Evolutionary conservation across 2,329 filamentous ascomycete species (phyloP).

Genomic region (Diaporthe ilicicola): DNA sequence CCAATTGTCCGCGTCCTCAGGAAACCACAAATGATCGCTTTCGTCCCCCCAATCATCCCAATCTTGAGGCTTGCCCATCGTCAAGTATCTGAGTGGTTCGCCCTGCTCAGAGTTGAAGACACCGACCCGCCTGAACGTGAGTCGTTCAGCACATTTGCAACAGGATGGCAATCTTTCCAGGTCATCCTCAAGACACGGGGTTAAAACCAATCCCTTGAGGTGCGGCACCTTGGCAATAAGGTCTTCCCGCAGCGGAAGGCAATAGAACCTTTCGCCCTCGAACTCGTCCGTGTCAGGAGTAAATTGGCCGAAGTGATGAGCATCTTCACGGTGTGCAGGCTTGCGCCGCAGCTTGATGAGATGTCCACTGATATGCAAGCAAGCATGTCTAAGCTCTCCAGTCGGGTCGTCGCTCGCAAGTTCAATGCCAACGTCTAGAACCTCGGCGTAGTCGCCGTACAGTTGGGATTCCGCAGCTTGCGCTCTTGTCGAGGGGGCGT

Average conservation of each 20-base stretch:
- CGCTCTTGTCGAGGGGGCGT: background rate
- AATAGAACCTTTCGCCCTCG: background rate
- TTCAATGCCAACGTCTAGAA: background rate
- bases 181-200: background rate
- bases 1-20: background rate
- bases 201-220: conserved; percentile 16
- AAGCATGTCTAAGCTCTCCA: conserved; percentile 12
- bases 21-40: conserved; percentile 26
- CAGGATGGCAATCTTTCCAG: background rate
- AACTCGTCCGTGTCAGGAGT: background rate
- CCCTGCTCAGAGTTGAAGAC: background rate
- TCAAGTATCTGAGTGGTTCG: conserved; percentile 10
- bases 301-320: background rate
- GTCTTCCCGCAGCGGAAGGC: background rate
- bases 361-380: background rate
- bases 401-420: background rate
- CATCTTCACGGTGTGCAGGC: background rate
- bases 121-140: background rate
- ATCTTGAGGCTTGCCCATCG: conserved; percentile 17
- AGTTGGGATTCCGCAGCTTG: background rate
- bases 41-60: conserved; percentile 1
- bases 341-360: background rate
- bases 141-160: background rate
- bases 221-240: fast-evolving
- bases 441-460: background rate